Evolutionary conservation across 345 rosid species (phyloP), one percentile per base, ranked within the genome.

Genomic region (Brassica nigra): DNA sequence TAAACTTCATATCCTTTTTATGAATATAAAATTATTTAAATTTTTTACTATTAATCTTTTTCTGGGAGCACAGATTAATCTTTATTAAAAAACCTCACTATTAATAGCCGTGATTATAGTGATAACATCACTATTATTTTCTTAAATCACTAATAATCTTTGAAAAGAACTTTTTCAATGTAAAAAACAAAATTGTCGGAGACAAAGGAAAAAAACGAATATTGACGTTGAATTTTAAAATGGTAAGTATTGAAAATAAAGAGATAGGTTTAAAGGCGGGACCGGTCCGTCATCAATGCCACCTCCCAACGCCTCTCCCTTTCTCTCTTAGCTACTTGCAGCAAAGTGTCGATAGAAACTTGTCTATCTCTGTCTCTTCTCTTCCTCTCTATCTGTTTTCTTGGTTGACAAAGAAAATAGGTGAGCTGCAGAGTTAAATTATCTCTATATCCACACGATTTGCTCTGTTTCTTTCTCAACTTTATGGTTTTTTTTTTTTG

Each of bases 381-480:
- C 18, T 61, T 23, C 16, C 69, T 74, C 31, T 64, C 34, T 30
- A 57, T 63, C 47, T 73, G 8, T 47, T 67, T 74, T 66, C 37
- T 62, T 70, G 75, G 55, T 37, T 61, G 59, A 54, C 54, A 36
- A 33, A 74, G 55, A 66, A 61, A 61, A 80, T 59, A 76, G 76
- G 75, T 80, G 70, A 65, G 37, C 62, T 3, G 27, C 27, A 27
- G 57, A 10, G 8, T 70, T 34, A 72, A 62, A 12, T 29, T 58
- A 72, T 36, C 42, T 8, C 44, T 52, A 68, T 47, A 11, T 59
- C 62, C 55, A 42, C 78, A 70, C 58, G 65, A 29, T 20, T 82
- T 71, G 87, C 83, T 89, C 86, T 90, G 68, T 79, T 69, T 68
- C 67, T 74, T 0, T 37, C 77, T 70, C 55, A 30, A 5, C 64